phyloP scores from a whole-genome alignment of 1,284 basidiomycete genomes.

The Entoloma clypeatum region DNA sequence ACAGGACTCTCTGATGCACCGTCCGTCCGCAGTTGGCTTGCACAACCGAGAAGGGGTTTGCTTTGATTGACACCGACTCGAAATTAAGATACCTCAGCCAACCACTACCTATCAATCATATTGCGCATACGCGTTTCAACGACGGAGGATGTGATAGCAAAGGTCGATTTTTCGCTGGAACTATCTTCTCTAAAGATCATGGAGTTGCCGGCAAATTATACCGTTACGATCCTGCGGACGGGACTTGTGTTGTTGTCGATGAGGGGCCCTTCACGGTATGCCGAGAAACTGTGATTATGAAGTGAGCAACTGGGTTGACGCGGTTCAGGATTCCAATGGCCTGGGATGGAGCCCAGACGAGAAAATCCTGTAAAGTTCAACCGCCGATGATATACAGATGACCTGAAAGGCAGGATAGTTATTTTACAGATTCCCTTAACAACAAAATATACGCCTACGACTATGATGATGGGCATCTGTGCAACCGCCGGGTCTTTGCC shows the following conservation, averaged over 20 bases:
- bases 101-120: slow-evolving; percentile 43
- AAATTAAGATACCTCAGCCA: slow-evolving; percentile 43
- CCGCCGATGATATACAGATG: neutral
- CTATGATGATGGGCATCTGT: slow-evolving; percentile 50
- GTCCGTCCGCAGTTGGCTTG: slow-evolving; percentile 46
- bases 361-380: slow-evolving; percentile 47
- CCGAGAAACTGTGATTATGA: slow-evolving; percentile 4
- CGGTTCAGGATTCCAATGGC: slow-evolving; percentile 56
- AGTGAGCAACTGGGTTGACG: slow-evolving; percentile 8
- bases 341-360: slow-evolving; percentile 61
- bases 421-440: slow-evolving; percentile 62
- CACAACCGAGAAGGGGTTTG: slow-evolving; percentile 50
- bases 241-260: slow-evolving; percentile 49
- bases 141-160: slow-evolving; percentile 64
- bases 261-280: slow-evolving; percentile 63
- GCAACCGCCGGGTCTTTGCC: slow-evolving; percentile 53
- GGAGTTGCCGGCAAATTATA: slow-evolving; percentile 55
- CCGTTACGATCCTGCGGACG: slow-evolving; percentile 50
- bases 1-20: slow-evolving; percentile 4
- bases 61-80: slow-evolving; percentile 42
- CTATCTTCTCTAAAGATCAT: slow-evolving; percentile 47
- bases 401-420: slow-evolving; percentile 37
- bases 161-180: slow-evolving; percentile 65
- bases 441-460: slow-evolving; percentile 68
- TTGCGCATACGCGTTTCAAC: slow-evolving; percentile 55